These are phyloP conservation scores for Fermentozyma sake DNA, from an alignment of 1,139 yeast genomes.

Conservation along the genomic window DNA sequence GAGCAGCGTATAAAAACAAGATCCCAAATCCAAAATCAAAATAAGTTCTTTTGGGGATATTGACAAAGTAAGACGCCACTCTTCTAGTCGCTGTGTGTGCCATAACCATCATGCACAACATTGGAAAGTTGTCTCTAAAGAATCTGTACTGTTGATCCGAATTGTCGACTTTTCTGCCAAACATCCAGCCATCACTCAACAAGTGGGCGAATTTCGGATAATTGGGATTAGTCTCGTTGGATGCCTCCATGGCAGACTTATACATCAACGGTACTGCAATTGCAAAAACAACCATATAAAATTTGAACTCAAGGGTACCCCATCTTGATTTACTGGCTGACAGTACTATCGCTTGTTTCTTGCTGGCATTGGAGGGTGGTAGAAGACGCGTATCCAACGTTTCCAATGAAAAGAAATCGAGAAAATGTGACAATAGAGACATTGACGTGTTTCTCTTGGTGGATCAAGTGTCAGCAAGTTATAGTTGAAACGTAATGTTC, in stretches of 20 bases:
- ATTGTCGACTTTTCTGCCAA: constrained; percentile 80
- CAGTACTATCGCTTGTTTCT: constrained; percentile 33
- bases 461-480: neutral
- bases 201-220: constrained; percentile 59
- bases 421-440: constrained; percentile 17
- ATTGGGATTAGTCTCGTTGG: constrained; percentile 74
- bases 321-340: constrained; percentile 57
- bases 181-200: constrained; percentile 70
- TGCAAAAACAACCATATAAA: constrained; percentile 60
- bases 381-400: constrained; percentile 70
- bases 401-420: constrained; percentile 62
- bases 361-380: constrained; percentile 46
- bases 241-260: constrained; percentile 76
- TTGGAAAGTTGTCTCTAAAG: constrained; percentile 73
- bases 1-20: constrained; percentile 65
- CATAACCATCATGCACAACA: constrained; percentile 50
- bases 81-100: constrained; percentile 53
- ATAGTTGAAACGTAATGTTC: no score
- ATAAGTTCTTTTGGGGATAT: constrained; percentile 31
- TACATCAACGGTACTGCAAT: constrained; percentile 79
- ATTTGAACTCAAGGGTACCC: constrained; percentile 67
- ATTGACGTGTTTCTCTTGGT: constrained; percentile 4
- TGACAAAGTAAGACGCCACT: constrained; percentile 16
- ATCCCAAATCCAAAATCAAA: constrained; percentile 77
- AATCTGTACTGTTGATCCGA: constrained; percentile 87